Evolutionary conservation across 2,329 filamentous ascomycete species (phyloP).

Genomic region (Massarina eburnea): DNA sequence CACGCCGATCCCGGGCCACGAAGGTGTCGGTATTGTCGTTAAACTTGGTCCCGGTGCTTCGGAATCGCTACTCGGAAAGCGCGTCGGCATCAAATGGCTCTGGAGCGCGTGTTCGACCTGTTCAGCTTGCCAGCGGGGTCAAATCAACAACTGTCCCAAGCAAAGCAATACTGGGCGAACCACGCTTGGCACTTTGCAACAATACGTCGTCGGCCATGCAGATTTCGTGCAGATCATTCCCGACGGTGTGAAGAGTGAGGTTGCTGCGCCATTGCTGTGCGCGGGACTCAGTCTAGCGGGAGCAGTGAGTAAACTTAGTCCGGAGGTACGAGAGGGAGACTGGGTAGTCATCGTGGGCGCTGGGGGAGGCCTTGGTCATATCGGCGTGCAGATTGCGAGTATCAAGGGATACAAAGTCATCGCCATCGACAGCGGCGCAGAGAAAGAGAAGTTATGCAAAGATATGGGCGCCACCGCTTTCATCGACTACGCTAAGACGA

Average conservation of each 20-base stretch:
- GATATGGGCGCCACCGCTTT: slow-evolving; percentile 72
- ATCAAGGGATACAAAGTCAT: slow-evolving; percentile 84
- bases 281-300: slow-evolving; percentile 66
- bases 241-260: slow-evolving; percentile 40
- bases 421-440: slow-evolving; percentile 79
- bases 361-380: slow-evolving; percentile 75
- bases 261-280: slow-evolving; percentile 40
- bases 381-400: slow-evolving; percentile 77
- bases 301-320: slow-evolving; percentile 81
- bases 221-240: slow-evolving; percentile 37
- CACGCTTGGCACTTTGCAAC: slow-evolving; percentile 40
- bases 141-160: slow-evolving; percentile 46
- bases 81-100: slow-evolving; percentile 51
- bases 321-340: slow-evolving; percentile 70
- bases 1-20: slow-evolving; percentile 51
- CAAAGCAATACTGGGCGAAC: slow-evolving; percentile 47
- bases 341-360: slow-evolving; percentile 82
- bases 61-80: slow-evolving; percentile 29
- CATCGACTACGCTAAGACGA: slow-evolving; percentile 72
- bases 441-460: slow-evolving; percentile 71
- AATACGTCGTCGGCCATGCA: slow-evolving; percentile 38
- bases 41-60: slow-evolving; percentile 33
- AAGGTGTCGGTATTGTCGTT: slow-evolving; percentile 50
- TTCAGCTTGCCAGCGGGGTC: slow-evolving; percentile 37
- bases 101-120: slow-evolving; percentile 47